Evolutionary conservation across 306 rosid genomes (phyloP), one percentile per base, ranked within the genome.

Genomic region (Boehmeria nivea): DNA sequence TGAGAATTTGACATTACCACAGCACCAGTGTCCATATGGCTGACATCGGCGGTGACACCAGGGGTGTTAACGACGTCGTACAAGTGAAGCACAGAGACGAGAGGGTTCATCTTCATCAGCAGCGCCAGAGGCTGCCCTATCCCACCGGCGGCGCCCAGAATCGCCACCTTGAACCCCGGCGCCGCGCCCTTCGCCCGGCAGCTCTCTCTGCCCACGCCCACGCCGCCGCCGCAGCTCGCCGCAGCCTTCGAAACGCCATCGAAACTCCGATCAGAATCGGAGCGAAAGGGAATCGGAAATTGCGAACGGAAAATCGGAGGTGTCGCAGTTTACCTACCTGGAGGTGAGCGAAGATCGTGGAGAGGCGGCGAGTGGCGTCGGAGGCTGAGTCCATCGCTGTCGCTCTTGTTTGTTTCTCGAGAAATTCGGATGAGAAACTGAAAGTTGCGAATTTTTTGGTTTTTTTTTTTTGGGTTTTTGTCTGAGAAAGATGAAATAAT

Each of bases 11-110:
- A 31, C 9, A 47, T 79, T 83, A 91, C 99, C 83, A 93, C 96
- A 12, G 99, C 96, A 58, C 89, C 94, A 23, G 99, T 85, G 79
- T 93, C 99, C 86, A 93, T 93, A 66, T 93, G 99, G 51, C 99
- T 87, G 74, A 93, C 70, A 68, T 93, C 99, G 73, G 95, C 85
- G 7, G 96, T 87, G 67, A 93, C 99, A 45, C 99, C 96, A 15
- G 96, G 96, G 60, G 89, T 60, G 57, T 93, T 93, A 22, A 83
- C 94, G 63, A 91, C 95, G 68, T 87, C 99, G 68, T 91, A 91
- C 4, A 91, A 87, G 67, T 87, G 99, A 71, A 91, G 94, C 59
- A 87, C 83, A 5, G 99, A 87, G 47, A 93, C 94, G 38, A 80
- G 65, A 27, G 99, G 96, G 25, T 93, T 93, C 16, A 87, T 87